Evolutionary conservation across 768 basidiomycete species (phyloP), one percentile per base, ranked within the genome.

Genomic region (Cystobasidiopsis lactophilus): DNA sequence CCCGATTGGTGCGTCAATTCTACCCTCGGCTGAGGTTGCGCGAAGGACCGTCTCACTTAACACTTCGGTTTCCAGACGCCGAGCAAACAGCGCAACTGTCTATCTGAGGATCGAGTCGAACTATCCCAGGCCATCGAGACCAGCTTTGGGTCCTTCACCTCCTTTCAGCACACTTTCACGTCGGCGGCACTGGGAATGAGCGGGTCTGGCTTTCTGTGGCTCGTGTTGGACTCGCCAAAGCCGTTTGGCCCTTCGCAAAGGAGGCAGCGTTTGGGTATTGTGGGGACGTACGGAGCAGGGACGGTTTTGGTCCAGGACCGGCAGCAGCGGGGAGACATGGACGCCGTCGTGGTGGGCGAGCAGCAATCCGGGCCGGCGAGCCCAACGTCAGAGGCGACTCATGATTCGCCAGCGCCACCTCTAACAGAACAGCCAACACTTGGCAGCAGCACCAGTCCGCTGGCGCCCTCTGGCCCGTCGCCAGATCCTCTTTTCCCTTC

Each of bases 261-360:
- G n/a, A 62, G 65, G 3, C 77, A 76, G 16, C 72, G 74, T 58
- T 66, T 79, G 51, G 85, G 77, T 24, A 73, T 89, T 56, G 66
- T 86, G 46, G 82, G 85, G 16, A 91, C 89, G 0, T 83, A 85
- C 62, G 88, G 84, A 4, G 73, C 84, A 0, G 85, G 85, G 18
- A 91, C 91, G 1, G 71, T 93, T 21, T 77, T 96, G 60, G 73
- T 89, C 56, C 63, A 67, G 29, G 61, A 63, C 53, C 52, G 66
- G 18, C 37, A 58, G 40, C 68, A 69, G 55, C 53, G 60, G 45
- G 67, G 60, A 54, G 30, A 50, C 4, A 19, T 24, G 30, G 53
- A 50, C 50, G 26, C 52, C 31, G 40, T 44, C 13, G 43, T 58
- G 10, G 47, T 55, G 27, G 57, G 52, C 13, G 58, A 59, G 50